Conservation (phyloP, 1,139 yeast genomes). For the Pichia sp. region DNA sequence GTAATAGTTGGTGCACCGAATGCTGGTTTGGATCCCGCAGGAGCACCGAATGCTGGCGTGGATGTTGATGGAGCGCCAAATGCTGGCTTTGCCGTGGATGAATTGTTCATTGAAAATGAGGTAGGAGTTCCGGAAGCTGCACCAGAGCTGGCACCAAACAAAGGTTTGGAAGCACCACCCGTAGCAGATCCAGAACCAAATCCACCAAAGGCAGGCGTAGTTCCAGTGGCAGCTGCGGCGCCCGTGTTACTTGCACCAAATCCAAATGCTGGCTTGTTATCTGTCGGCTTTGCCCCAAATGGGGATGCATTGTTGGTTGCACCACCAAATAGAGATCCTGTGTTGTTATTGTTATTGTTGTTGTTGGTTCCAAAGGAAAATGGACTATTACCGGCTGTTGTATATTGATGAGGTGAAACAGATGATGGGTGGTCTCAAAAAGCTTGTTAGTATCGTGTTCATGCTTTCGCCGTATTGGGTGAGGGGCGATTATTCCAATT, state of each 20-base stretch:
- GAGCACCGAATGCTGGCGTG: background rate
- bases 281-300: conserved; percentile 3
- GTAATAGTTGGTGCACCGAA: background rate
- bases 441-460: too few species aligned
- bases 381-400: too few species aligned
- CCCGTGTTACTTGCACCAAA: background rate
- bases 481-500: too few species aligned
- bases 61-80: too few species aligned
- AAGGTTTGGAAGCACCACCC: background rate
- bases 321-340: conserved; percentile 4
- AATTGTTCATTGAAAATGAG: background rate
- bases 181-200: background rate
- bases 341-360: background rate
- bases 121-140: background rate
- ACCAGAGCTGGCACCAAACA: conserved; percentile 2
- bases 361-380: too few species aligned
- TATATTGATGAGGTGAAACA: too few species aligned
- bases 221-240: conserved; percentile 1
- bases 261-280: conserved; percentile 3
- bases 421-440: too few species aligned
- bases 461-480: too few species aligned
- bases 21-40: background rate
- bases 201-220: background rate
- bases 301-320: conserved; percentile 6
- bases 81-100: background rate